A percentile compares a stretch with the other conserved stretches of the same genome.
Evolutionary conservation across 192 early-diverging fungal genomes (phyloP).

Genomic region (Umbelopsis vinacea): DNA sequence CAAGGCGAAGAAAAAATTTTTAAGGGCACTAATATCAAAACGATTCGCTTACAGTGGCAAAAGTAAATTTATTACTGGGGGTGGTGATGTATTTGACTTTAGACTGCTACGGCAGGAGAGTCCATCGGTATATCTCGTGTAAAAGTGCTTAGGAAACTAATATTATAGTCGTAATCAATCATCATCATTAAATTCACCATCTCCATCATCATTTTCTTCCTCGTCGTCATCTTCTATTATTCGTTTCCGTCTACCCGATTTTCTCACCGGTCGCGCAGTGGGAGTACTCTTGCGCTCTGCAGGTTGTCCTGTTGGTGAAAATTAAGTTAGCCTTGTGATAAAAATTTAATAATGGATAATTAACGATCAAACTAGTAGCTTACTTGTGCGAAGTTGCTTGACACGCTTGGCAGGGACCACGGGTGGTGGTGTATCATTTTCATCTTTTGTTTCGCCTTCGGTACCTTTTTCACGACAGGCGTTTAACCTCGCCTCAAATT

Average conservation of each 20-base stretch:
- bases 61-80: constrained; percentile 5
- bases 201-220: background rate
- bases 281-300: constrained; percentile 20
- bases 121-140: background rate
- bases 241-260: constrained; percentile 15
- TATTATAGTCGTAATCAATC: constrained; percentile 27
- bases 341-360: background rate
- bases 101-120: background rate
- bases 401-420: constrained; percentile 4
- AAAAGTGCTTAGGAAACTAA: background rate
- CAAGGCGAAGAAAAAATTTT: constrained; percentile 24
- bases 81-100: background rate
- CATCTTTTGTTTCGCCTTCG: constrained; percentile 3
- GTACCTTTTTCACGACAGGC: constrained; percentile 12
- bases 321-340: background rate
- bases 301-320: background rate
- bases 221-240: constrained; percentile 13
- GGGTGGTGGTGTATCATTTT: background rate
- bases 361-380: background rate
- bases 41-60: constrained; percentile 11
- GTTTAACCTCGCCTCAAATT: constrained; percentile 81
- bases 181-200: constrained; percentile 8
- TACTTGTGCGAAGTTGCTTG: constrained; percentile 8
- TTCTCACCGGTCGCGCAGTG: constrained; percentile 5
- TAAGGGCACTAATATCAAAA: constrained; percentile 17